Conservation (phyloP, 202 grass and related monocot genomes). For the Brachypodium distachyon region DNA sequence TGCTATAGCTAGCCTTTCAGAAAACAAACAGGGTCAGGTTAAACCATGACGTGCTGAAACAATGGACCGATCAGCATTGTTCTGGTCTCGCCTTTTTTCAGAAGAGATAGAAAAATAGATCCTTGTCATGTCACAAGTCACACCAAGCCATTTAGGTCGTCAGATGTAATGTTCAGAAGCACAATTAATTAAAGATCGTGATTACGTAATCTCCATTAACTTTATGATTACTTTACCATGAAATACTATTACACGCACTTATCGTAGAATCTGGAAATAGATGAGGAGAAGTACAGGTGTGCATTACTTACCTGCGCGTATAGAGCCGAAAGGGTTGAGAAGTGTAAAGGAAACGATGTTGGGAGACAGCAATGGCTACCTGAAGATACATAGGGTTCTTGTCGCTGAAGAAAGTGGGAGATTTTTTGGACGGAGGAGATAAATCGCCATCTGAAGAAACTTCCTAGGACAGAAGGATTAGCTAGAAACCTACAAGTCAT, state of each 20-base stretch:
- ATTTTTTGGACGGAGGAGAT: background rate
- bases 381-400: background rate
- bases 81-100: background rate
- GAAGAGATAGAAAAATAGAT: background rate
- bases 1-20: conserved; percentile 12
- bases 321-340: background rate
- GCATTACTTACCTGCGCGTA: background rate
- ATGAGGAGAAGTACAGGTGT: background rate
- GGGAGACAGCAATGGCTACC: conserved; percentile 13
- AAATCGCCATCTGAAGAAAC: conserved; percentile 16
- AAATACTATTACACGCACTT: background rate
- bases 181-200: background rate
- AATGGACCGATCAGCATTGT: conserved; percentile 8
- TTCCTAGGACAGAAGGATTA: conserved; percentile 2
- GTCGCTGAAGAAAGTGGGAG: background rate
- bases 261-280: background rate
- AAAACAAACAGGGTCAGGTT: conserved; percentile 22
- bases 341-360: background rate
- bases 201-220: background rate
- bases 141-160: background rate
- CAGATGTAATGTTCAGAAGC: background rate
- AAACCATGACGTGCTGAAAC: background rate
- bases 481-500: conserved; percentile 17
- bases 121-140: conserved; percentile 24
- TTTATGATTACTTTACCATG: background rate